phyloP scores from a whole-genome alignment of 108 stramenopile species.

The Seminavis robusta region DNA sequence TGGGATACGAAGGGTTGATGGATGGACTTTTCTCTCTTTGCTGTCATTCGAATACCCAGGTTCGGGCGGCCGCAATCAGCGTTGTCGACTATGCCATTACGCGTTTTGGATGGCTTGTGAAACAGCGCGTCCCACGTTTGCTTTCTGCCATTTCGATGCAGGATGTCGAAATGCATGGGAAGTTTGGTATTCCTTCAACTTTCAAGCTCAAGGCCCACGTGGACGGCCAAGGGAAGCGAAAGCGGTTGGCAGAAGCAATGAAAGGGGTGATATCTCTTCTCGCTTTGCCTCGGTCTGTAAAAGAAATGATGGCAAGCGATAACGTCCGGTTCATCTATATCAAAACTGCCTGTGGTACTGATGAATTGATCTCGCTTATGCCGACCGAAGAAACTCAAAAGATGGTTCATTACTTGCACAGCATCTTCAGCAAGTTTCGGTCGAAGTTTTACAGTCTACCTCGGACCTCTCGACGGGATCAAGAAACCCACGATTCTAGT shows the following conservation, averaged over 20 bases:
- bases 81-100: conserved; percentile 78
- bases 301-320: conserved; percentile 47
- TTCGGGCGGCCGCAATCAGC: conserved; percentile 68
- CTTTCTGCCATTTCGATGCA: conserved; percentile 55
- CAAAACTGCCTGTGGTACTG: conserved; percentile 63
- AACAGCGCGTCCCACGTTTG: conserved; percentile 53
- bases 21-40: conserved; percentile 80
- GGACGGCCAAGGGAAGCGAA: conserved; percentile 69
- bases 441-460: conserved; percentile 60
- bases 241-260: conserved; percentile 78
- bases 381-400: conserved; percentile 85
- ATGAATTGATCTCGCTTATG: conserved; percentile 58
- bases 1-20: conserved; percentile 68
- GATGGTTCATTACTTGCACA: conserved; percentile 74
- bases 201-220: conserved; percentile 43
- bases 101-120: conserved; percentile 76
- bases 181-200: conserved; percentile 71
- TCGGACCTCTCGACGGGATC: conserved; percentile 38
- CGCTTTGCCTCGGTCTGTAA: conserved; percentile 51
- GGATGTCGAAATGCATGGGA: conserved; percentile 57
- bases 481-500: conserved; percentile 42
- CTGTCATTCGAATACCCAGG: conserved; percentile 84
- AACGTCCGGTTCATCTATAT: conserved; percentile 52
- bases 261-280: conserved; percentile 79
- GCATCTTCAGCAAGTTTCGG: conserved; percentile 69